These are phyloP conservation scores for Pythium insidiosum DNA, from an alignment of 352 stramenopile genomes.

Conservation along the genomic window DNA sequence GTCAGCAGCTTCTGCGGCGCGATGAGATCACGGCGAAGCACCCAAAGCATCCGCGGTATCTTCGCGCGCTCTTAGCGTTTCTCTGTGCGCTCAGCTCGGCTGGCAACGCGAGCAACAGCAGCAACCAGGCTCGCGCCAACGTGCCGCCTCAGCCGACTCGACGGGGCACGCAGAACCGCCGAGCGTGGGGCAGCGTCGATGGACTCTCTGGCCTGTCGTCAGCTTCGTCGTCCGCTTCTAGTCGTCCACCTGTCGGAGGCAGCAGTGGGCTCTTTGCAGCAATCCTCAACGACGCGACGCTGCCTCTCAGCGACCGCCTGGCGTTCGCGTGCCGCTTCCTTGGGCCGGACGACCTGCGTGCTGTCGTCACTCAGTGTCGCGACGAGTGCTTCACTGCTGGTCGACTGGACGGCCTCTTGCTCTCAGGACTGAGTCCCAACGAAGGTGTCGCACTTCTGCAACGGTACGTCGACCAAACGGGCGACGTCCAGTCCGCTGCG, in stretches of 20 bases:
- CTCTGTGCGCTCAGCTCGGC: slow-evolving; percentile 40
- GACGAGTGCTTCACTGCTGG: slow-evolving; percentile 76
- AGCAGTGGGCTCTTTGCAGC: slow-evolving; percentile 40
- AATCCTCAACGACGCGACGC: slow-evolving; percentile 81
- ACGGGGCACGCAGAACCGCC: slow-evolving; percentile 18
- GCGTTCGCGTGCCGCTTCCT: slow-evolving; percentile 91
- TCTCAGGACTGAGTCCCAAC: slow-evolving; percentile 82
- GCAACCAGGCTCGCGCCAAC: slow-evolving; percentile 12
- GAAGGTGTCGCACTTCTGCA: slow-evolving; percentile 85
- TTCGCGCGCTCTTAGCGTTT: slow-evolving; percentile 78
- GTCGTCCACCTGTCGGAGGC: no score
- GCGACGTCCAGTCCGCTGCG: slow-evolving; percentile 90
- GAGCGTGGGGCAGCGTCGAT: slow-evolving; percentile 60
- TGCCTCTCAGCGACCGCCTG: slow-evolving; percentile 86
- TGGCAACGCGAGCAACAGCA: slow-evolving; percentile 16
- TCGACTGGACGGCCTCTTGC: slow-evolving; percentile 86
- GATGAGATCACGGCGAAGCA: slow-evolving; percentile 56
- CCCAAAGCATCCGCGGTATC: slow-evolving; percentile 66
- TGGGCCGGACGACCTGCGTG: slow-evolving; percentile 65
- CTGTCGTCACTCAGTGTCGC: slow-evolving; percentile 75
- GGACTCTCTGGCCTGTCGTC: slow-evolving; percentile 28
- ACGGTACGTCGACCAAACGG: slow-evolving; percentile 85
- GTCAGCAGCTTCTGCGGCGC: slow-evolving; percentile 65
- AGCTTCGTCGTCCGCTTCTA: no score
- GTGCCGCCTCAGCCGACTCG: slow-evolving; percentile 18